Evolutionary conservation across 2,329 filamentous ascomycete species (phyloP).

Genomic region (Lecanicillium sp.): DNA sequence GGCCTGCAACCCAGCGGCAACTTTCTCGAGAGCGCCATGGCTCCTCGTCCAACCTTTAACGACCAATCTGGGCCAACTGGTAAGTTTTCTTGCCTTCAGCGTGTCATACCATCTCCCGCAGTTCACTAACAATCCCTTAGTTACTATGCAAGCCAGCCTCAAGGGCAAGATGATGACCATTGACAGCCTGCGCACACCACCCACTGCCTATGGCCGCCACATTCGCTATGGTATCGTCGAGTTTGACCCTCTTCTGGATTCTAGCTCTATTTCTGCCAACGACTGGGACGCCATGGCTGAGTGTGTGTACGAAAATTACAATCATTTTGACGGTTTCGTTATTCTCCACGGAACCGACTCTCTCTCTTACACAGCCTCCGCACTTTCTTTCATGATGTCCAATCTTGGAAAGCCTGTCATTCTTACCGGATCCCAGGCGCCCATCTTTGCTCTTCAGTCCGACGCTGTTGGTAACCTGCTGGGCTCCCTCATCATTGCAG

Average conservation of each 20-base stretch:
- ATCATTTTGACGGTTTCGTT: constrained; percentile 83
- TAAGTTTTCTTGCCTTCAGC: constrained; percentile 16
- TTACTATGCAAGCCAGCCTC: constrained; percentile 45
- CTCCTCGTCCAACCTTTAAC: constrained; percentile 78
- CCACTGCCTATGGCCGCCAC: constrained; percentile 72
- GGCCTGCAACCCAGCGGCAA: constrained; percentile 75
- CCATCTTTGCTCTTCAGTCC: constrained; percentile 84
- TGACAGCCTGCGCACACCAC: constrained; percentile 70
- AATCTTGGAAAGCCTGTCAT: constrained; percentile 89
- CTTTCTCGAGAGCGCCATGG: constrained; percentile 78
- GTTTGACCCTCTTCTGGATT: constrained; percentile 79
- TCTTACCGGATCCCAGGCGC: constrained; percentile 74
- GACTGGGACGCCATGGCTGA: constrained; percentile 82
- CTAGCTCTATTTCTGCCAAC: constrained; percentile 78
- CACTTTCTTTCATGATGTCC: constrained; percentile 87
- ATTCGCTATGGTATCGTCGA: constrained; percentile 81
- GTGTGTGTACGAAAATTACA: constrained; percentile 78
- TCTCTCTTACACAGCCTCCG: constrained; percentile 81
- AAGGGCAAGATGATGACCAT: constrained; percentile 46
- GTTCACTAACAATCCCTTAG: constrained; percentile 22
- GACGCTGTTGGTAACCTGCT: constrained; percentile 89
- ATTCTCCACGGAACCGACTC: constrained; percentile 89
- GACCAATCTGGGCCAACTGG: constrained; percentile 42
- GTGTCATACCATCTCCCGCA: neutral
- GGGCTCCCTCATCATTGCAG: constrained; percentile 81